Conservation (phyloP, 1,284 basidiomycete genomes). For the Tylopilus sp. region DNA sequence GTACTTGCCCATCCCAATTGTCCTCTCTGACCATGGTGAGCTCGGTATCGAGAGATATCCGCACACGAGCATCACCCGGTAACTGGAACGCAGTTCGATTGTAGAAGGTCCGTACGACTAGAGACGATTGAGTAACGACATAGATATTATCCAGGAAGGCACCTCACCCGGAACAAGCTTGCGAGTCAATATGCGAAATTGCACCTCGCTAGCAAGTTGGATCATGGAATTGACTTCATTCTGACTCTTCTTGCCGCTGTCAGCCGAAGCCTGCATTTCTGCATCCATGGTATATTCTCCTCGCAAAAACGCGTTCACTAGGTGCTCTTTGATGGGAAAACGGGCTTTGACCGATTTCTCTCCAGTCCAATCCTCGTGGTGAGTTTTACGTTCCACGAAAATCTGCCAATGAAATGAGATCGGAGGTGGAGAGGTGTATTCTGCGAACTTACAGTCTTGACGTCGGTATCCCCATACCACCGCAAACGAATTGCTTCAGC, state of each 20-base stretch:
- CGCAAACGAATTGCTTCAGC: conserved; percentile 94
- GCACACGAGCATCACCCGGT: conserved; percentile 95
- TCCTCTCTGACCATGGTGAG: conserved; percentile 93
- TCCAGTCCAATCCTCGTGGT: conserved; percentile 99
- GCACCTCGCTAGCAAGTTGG: conserved; percentile 94
- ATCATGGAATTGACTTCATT: conserved; percentile 95
- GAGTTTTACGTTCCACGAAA: conserved; percentile 98
- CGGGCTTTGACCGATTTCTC: conserved; percentile 99
- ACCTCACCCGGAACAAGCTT: conserved; percentile 74
- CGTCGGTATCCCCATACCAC: conserved; percentile 95
- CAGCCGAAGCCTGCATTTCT: conserved; percentile 86
- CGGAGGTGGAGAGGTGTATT: not conserved
- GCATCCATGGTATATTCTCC: conserved; percentile 94
- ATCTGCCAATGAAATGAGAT: conserved; percentile 50
- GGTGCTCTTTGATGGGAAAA: conserved; percentile 94
- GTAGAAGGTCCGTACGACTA: conserved; percentile 98
- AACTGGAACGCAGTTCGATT: conserved; percentile 99
- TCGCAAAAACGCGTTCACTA: conserved; percentile 87
- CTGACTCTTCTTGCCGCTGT: conserved; percentile 92
- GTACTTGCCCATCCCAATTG: conserved; percentile 85
- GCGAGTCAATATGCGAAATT: conserved; percentile 87
- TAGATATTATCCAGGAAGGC: not conserved
- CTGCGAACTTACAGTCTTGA: conserved; percentile 58
- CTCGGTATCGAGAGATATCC: conserved; percentile 97
- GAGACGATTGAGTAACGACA: conserved; percentile 3